These are phyloP conservation scores for Fagopyrum esculentum DNA, from an alignment of 148 eudicot genomes.

Conservation along the genomic window DNA sequence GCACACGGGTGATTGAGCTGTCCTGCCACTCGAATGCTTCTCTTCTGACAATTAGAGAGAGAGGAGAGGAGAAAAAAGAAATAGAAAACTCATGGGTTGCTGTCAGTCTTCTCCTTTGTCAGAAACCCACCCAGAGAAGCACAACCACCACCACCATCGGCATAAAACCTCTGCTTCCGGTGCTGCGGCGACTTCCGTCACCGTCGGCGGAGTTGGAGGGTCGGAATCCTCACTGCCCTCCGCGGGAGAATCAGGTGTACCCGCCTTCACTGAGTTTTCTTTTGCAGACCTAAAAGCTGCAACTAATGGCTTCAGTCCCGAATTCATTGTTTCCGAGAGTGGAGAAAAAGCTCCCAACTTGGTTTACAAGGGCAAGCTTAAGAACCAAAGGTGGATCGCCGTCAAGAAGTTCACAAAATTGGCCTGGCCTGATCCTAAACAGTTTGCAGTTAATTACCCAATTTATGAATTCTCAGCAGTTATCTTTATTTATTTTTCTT, in stretches of 20 bases:
- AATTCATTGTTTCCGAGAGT: slow-evolving; percentile 64
- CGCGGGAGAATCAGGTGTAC: slow-evolving; percentile 24
- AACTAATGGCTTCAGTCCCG: slow-evolving; percentile 53
- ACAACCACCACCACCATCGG: slow-evolving; percentile 12
- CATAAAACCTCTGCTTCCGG: slow-evolving; percentile 11
- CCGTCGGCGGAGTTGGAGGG: slow-evolving; percentile 11
- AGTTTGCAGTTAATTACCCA: slow-evolving; percentile 46
- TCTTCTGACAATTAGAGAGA: slow-evolving; percentile 13
- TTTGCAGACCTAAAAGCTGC: slow-evolving; percentile 57
- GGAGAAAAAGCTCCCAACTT: slow-evolving; percentile 73
- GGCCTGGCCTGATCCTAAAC: slow-evolving; percentile 88
- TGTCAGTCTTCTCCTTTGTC: slow-evolving; percentile 39
- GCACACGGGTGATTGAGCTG: slow-evolving; percentile 13
- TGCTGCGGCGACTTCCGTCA: slow-evolving; percentile 18
- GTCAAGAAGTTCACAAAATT: slow-evolving; percentile 72
- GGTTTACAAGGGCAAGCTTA: slow-evolving; percentile 63
- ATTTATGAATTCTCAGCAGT: neutral
- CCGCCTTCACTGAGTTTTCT: slow-evolving; percentile 55
- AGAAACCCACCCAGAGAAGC: slow-evolving; percentile 31
- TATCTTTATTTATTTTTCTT: neutral
- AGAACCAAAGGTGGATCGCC: slow-evolving; percentile 64
- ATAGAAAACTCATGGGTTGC: slow-evolving; percentile 37
- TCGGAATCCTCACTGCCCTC: neutral
- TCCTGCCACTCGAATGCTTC: slow-evolving; percentile 10
- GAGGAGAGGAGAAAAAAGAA: neutral